These are phyloP conservation scores for Perkinsela sp. DNA, from an alignment of 208 protist genomes.

Conservation along the genomic window DNA sequence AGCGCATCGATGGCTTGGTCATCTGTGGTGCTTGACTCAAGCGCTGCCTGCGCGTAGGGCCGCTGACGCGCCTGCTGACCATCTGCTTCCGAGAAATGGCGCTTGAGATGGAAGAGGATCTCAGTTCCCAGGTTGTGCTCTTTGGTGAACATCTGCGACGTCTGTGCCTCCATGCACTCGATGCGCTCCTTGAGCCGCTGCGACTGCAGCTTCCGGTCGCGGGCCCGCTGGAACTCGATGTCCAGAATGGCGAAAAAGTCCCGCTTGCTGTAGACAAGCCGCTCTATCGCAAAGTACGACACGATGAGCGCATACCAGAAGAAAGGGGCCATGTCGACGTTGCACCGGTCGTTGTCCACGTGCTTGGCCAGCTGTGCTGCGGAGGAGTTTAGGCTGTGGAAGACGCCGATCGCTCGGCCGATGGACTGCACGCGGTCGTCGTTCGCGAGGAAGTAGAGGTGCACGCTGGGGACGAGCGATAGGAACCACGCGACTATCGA, in stretches of 20 bases:
- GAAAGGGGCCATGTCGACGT: neutral
- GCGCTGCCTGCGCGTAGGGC: too few relatives aligned
- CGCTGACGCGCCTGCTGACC: too few relatives aligned
- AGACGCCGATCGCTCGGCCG: neutral
- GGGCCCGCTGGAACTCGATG: neutral
- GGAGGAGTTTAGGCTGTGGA: neutral
- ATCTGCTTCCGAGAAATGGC: too few relatives aligned
- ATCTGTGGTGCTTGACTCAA: too few relatives aligned
- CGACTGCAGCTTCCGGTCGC: neutral
- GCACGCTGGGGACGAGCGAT: too few relatives aligned
- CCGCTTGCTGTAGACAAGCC: neutral
- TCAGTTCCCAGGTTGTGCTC: neutral
- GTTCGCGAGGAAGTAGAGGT: neutral
- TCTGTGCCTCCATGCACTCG: neutral
- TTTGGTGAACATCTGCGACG: neutral
- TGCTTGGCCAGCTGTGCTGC: neutral
- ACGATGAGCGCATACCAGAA: neutral
- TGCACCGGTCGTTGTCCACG: neutral
- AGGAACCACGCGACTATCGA: too few relatives aligned
- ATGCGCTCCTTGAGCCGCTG: neutral
- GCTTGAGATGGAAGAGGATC: neutral
- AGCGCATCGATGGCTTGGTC: too few relatives aligned
- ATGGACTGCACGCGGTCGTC: neutral
- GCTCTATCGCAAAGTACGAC: neutral
- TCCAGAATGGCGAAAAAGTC: neutral